Base-by-base conservation (phyloP, 805 yeast genomes). In the Zygosaccharomyces bailii region DNA sequence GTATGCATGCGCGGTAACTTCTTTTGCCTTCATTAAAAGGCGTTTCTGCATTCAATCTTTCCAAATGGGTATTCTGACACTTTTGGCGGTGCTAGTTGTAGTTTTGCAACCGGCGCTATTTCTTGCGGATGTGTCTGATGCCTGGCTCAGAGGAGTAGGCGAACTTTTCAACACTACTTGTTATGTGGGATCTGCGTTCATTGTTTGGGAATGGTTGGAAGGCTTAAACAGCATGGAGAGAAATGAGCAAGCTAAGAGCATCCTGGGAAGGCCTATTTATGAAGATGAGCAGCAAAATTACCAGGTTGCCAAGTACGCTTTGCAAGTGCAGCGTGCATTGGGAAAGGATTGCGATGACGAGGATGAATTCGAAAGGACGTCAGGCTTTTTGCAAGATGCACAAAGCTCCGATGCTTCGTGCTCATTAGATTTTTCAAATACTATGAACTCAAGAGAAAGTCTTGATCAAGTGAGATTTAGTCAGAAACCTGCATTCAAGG, bases 141-240 rank as follows among this genome's bases (percentile, higher is more conserved):
- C 81, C 4, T 86, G 89, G 85, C 80, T 82, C n/a, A 76, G 76
- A 45, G 84, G 82, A 50, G 68, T 85, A 41, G 79, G 88, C 16
- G 91, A 85, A 57, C 69, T 85, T 34, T 84, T 85, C 63, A 80
- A 84, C 34, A 76, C 86, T 14, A 81, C 85, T 1, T 76, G 83
- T n/a, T 83, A 82, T 58, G 76, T 84, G 6, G 70, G 83, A 16
- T 76, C 86, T 27, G 84, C 86, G 23, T 84, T 84, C 5, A 73
- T 83, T 8, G 86, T 86, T 0, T 85, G 95, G 93, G 95, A 86
- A 62, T 87, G 95, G 91, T 74, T 84, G 49, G 85, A 84, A 56
- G 71, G 84, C 50, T 72, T 82, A 44, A 74, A 75, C 40, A 69
- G 74, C 9, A 61, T 82, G 32, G 80, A 79, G 65, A 76, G 78